A percentile compares a stretch with the other conserved stretches of the same genome.
These are phyloP conservation scores for Talaromyces borbonicus DNA, from an alignment of 495 filamentous ascomycete genomes.

Conservation along the genomic window DNA sequence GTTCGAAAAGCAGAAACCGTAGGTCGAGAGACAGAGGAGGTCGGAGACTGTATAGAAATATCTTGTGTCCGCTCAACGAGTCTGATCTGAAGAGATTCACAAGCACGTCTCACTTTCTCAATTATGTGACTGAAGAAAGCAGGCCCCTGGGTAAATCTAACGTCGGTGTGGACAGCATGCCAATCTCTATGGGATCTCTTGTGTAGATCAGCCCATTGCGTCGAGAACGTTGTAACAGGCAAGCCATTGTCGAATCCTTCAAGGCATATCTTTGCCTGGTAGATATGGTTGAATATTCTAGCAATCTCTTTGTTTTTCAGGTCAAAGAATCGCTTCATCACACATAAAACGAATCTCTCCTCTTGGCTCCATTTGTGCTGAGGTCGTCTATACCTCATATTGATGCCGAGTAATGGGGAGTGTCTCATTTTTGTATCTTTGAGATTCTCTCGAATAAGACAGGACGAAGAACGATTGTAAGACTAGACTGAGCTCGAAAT, in stretches of 20 bases:
- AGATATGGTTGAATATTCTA: slow-evolving; percentile 19
- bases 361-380: slow-evolving; percentile 15
- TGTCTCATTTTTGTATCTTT: no score
- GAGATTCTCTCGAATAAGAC: no score
- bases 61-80: slow-evolving; percentile 2
- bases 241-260: slow-evolving; percentile 14
- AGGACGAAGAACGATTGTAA: no score
- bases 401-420: no score
- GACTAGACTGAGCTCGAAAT: no score
- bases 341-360: slow-evolving; percentile 19
- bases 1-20: no score
- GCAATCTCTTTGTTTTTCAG: slow-evolving; percentile 3
- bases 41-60: not conserved
- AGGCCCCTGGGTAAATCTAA: slow-evolving; percentile 11
- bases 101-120: slow-evolving; percentile 12
- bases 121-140: slow-evolving; percentile 14
- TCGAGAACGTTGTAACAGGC: slow-evolving; percentile 5
- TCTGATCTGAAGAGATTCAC: not conserved
- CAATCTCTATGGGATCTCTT: slow-evolving; percentile 11
- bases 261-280: slow-evolving; percentile 10
- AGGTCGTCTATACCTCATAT: not conserved
- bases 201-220: slow-evolving; percentile 19
- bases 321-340: slow-evolving; percentile 18
- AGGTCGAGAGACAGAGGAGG: not conserved
- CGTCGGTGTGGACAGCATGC: slow-evolving; percentile 15